Evolutionary conservation across 2,329 filamentous ascomycete species (phyloP).

Genomic region (Cladophialophora carrionii): DNA sequence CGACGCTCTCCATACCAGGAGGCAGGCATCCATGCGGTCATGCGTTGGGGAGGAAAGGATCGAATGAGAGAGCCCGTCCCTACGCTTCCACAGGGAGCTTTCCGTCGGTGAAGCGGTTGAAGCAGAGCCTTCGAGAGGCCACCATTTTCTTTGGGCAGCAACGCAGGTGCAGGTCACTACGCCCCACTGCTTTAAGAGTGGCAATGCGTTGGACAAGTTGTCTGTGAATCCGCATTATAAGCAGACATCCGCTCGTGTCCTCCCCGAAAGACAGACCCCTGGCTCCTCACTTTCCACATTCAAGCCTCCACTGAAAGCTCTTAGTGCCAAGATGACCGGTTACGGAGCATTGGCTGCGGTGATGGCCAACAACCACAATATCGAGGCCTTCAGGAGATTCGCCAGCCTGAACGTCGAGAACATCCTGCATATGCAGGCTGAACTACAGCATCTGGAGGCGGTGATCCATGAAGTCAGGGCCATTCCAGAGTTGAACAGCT

Average conservation of each 20-base stretch:
- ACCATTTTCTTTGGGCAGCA: conserved; percentile 26
- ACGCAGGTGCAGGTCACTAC: conserved; percentile 14
- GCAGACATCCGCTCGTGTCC: conserved; percentile 30
- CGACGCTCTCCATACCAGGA: background rate
- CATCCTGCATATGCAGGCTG: conserved; percentile 37
- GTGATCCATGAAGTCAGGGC: conserved; percentile 32
- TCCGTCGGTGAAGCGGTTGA: conserved; percentile 7
- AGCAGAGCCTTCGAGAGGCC: background rate
- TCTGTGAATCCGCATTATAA: conserved; percentile 27
- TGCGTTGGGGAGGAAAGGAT: background rate
- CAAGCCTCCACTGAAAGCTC: conserved; percentile 3
- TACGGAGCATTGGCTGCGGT: conserved; percentile 33
- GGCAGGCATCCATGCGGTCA: conserved; percentile 1
- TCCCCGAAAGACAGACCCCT: conserved; percentile 26
- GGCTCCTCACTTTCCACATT: conserved; percentile 9
- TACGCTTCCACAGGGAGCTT: conserved; percentile 4
- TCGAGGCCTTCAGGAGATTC: conserved; percentile 34
- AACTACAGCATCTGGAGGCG: conserved; percentile 33
- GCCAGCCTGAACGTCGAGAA: conserved; percentile 32
- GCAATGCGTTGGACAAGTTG: conserved; percentile 26
- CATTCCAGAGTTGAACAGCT: conserved; percentile 29
- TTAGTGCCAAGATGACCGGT: conserved; percentile 29
- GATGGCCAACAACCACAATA: conserved; percentile 32
- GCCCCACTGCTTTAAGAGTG: conserved; percentile 16
- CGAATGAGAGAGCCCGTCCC: conserved; percentile 7